Evolutionary conservation across 1,284 basidiomycete species (phyloP).

Genomic region (Erythrobasidium hasegawianum): DNA sequence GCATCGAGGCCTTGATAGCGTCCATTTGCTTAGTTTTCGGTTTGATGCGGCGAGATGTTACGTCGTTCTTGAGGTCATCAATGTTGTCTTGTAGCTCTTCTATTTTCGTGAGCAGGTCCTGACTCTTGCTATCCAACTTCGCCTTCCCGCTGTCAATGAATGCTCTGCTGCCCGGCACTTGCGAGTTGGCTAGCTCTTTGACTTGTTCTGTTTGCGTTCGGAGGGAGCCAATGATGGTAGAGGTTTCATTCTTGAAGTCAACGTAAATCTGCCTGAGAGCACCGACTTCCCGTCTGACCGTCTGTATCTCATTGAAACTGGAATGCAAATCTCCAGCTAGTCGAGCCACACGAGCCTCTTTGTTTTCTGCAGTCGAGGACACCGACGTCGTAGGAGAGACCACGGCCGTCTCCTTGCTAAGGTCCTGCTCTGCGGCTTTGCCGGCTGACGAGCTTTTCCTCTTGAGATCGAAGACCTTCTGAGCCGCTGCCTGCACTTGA

Average conservation of each 20-base stretch:
- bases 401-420: conserved; percentile 48
- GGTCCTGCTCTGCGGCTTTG: background rate
- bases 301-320: conserved; percentile 91
- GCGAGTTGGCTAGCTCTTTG: conserved; percentile 71
- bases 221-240: conserved; percentile 71
- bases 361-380: conserved; percentile 13
- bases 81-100: conserved; percentile 92
- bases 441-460: conserved; percentile 1
- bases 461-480: conserved; percentile 30
- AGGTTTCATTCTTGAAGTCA: conserved; percentile 86
- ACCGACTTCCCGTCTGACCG: conserved; percentile 84
- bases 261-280: conserved; percentile 90
- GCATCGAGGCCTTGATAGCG: conserved; percentile 69
- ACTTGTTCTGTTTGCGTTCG: conserved; percentile 80
- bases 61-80: conserved; percentile 85
- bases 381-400: conserved; percentile 49
- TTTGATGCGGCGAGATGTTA: conserved; percentile 79
- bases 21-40: conserved; percentile 61
- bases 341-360: conserved; percentile 47
- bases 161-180: conserved; percentile 78
- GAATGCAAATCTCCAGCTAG: conserved; percentile 77
- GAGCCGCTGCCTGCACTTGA: conserved; percentile 40
- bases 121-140: conserved; percentile 80
- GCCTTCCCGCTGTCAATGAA: conserved; percentile 88
- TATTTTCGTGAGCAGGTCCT: conserved; percentile 84